These are phyloP conservation scores for Calycina marina DNA, from an alignment of 2,329 filamentous ascomycete genomes.

Conservation along the genomic window DNA sequence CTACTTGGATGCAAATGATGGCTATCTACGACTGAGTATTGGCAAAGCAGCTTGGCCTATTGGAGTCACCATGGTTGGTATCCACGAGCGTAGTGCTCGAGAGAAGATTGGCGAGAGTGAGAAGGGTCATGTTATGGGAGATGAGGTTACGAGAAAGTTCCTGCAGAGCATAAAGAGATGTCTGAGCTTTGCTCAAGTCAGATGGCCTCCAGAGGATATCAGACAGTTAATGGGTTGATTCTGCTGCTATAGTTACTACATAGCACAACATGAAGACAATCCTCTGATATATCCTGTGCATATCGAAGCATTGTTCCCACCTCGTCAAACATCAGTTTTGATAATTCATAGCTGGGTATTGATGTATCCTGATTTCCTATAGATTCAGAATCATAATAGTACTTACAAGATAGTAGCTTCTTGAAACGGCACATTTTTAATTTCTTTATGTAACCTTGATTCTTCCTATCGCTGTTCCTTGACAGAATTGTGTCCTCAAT, in stretches of 20 bases:
- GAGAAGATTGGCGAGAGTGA: conserved; percentile 86
- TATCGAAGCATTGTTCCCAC: too few species aligned
- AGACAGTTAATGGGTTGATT: conserved; percentile 85
- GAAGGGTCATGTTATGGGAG: conserved; percentile 91
- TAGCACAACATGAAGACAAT: background rate
- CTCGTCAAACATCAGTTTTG: too few species aligned
- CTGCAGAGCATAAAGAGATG: conserved; percentile 96
- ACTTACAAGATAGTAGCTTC: too few species aligned
- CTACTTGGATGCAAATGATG: conserved; percentile 94
- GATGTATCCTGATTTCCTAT: too few species aligned
- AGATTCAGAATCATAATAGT: too few species aligned
- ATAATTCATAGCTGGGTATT: too few species aligned
- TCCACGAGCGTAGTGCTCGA: conserved; percentile 88
- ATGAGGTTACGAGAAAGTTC: conserved; percentile 90
- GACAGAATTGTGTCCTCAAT: too few species aligned
- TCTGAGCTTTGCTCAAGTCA: conserved; percentile 87
- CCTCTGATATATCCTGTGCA: background rate
- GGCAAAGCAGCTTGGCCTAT: conserved; percentile 98
- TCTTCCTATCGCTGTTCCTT: too few species aligned
- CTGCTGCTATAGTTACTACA: too few species aligned
- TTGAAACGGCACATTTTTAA: too few species aligned
- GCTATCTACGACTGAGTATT: conserved; percentile 83
- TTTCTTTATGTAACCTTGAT: too few species aligned
- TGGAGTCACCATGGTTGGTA: conserved; percentile 98
- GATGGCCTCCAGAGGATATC: conserved; percentile 88